Evolutionary conservation across 495 filamentous ascomycete genomes (phyloP).

Genomic region (Hypoxylon fuscum): DNA sequence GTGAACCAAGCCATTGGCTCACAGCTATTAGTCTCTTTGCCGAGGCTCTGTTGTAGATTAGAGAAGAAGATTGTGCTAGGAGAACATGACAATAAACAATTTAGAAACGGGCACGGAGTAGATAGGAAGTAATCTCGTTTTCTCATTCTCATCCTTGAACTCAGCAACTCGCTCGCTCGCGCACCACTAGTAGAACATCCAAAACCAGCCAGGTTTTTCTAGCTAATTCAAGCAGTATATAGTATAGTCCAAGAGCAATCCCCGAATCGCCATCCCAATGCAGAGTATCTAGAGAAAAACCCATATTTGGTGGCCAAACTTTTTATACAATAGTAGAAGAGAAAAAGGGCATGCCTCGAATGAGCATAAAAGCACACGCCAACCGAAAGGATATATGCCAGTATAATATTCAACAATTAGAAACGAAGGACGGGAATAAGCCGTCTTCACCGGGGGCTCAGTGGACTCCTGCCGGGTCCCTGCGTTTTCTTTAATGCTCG

Average conservation of each 20-base stretch:
- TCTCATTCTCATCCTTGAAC: conserved; percentile 36
- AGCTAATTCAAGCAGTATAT: conserved; percentile 31
- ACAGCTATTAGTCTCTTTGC: neutral
- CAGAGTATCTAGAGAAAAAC: conserved; percentile 27
- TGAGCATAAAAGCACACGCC: conserved; percentile 4
- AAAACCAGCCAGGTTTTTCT: conserved; percentile 20
- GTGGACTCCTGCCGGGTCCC: conserved; percentile 50
- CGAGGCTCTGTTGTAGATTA: neutral
- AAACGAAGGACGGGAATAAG: conserved; percentile 21
- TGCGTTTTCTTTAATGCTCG: conserved; percentile 47
- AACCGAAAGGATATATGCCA: conserved; percentile 28
- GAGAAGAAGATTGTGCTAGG: neutral
- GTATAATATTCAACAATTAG: conserved; percentile 35
- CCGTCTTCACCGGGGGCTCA: conserved; percentile 35
- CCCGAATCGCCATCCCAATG: conserved; percentile 36
- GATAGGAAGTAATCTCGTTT: conserved; percentile 24
- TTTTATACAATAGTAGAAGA: conserved; percentile 33
- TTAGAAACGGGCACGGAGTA: neutral
- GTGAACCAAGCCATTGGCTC: conserved; percentile 20
- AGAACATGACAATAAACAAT: neutral
- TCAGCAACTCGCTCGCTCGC: conserved; percentile 12
- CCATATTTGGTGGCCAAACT: neutral
- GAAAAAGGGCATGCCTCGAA: conserved; percentile 21
- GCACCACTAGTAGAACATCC: conserved; percentile 18
- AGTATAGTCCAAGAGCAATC: conserved; percentile 35